A percentile compares a stretch with the other conserved stretches of the same genome.
phyloP scores from a whole-genome alignment of 176 grass and related monocot genomes.

The Eremochloa ophiuroides region DNA sequence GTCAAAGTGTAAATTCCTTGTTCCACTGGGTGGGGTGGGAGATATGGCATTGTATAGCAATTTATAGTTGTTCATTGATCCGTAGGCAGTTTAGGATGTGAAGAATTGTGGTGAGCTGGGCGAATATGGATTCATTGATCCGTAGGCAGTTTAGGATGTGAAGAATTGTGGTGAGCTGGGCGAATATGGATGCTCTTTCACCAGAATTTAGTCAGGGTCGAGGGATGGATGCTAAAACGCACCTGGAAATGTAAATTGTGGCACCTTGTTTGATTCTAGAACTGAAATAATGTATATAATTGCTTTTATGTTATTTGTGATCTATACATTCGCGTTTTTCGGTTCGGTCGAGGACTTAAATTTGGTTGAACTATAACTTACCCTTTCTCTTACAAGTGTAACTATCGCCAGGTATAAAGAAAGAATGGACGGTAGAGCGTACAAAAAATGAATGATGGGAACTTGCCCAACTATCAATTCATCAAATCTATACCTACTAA shows the following conservation, averaged over 20 bases:
- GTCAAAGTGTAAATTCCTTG: slow-evolving; percentile 25
- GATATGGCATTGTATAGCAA: slow-evolving; percentile 31
- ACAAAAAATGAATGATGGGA: no score
- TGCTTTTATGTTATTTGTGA: background rate
- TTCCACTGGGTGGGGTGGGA: slow-evolving; percentile 21
- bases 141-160: slow-evolving; percentile 11
- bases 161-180: slow-evolving; percentile 26
- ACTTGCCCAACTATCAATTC: background rate
- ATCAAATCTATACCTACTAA: no score
- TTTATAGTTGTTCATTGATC: slow-evolving; percentile 14
- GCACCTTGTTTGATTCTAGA: background rate
- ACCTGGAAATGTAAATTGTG: background rate
- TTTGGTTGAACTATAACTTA: background rate
- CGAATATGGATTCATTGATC: slow-evolving; percentile 18
- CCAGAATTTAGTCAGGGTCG: slow-evolving; percentile 29
- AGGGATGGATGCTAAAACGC: background rate
- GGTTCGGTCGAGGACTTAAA: background rate
- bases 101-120: slow-evolving; percentile 26
- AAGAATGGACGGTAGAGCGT: no score
- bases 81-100: slow-evolving; percentile 11
- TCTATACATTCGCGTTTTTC: background rate
- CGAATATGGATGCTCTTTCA: slow-evolving; percentile 29
- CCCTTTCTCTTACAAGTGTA: background rate
- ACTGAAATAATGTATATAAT: slow-evolving; percentile 43
- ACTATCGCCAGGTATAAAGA: no score